Base-by-base conservation (phyloP, 805 yeast species). In the Starmerella etchellsii region DNA sequence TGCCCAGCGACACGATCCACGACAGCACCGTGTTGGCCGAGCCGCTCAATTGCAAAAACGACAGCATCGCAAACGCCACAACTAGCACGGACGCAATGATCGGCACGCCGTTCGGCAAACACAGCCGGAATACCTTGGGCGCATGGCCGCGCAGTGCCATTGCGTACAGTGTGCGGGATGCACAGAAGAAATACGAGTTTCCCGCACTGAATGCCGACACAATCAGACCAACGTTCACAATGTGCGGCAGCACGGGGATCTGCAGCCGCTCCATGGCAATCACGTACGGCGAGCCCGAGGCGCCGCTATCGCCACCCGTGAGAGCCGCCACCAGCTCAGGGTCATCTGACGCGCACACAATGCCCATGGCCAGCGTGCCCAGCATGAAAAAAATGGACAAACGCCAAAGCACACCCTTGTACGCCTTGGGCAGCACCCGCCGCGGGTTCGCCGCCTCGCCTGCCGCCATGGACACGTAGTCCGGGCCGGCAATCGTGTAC, bases 401-500 rank as follows among this genome's bases (percentile, higher is more conserved):
- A 49, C 94, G 68, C 53, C 68, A 68, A 45, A 81, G 75, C 15
- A 83, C 83, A 41, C 78, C 79, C 48, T 73, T 77, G 64, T 77
- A 81, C 0, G 94, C 94, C 25, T 68, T 68, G n/a, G 91, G 85
- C 55, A 84, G 63, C 5, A 74, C 74, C 40, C 70, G 70, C 39
- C 88, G 69, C 9, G 94, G 93, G 50, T 75, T 66, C 26, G 69
- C 63, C 2, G 82, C 74, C 57, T 84, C 94, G 35, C 93, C 84
- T 2, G 94, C 93, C 26, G 82, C 74, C 81, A 81, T 77, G 1
- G 88, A 70, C 27, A 84, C 72, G 52, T 81, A 80, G 59, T 84
- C 95, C 2, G 94, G 93, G 0, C 94, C 95, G 3, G 82, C 82
- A 48, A 81, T 75, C 13, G 91, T 79, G 57, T 78, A 83, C 23